Evolutionary conservation across 148 eudicot genomes (phyloP).

Genomic region (Mesembryanthemum crystallinum): DNA sequence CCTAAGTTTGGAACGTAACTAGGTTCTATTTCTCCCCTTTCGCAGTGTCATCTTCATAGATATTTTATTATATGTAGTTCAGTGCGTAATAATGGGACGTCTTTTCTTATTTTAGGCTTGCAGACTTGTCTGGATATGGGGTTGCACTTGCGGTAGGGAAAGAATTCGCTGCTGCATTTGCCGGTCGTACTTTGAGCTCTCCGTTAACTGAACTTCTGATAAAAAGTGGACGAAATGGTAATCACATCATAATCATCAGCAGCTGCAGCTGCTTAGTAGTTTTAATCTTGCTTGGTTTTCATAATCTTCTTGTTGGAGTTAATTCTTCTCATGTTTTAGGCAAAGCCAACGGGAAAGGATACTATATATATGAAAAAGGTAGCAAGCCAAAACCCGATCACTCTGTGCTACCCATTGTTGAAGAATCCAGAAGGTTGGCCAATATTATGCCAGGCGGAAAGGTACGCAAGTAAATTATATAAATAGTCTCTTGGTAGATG

Average conservation of each 20-base stretch:
- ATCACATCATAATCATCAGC: background rate
- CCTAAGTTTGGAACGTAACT: background rate
- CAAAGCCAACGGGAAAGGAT: constrained; percentile 90
- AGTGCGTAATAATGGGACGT: background rate
- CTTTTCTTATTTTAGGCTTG: constrained; percentile 49
- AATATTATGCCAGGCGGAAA: constrained; percentile 86
- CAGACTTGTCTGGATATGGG: constrained; percentile 82
- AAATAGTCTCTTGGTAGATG: constrained; percentile 1
- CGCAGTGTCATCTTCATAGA: background rate
- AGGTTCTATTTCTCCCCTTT: background rate
- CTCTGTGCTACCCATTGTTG: constrained; percentile 68
- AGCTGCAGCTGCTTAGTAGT: background rate
- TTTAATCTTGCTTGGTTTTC: constrained; percentile 7
- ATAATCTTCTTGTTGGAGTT: constrained; percentile 7
- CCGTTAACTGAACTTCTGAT: constrained; percentile 66
- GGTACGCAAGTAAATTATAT: constrained; percentile 47
- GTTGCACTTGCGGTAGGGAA: constrained; percentile 62
- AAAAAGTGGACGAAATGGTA: constrained; percentile 87
- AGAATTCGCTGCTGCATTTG: constrained; percentile 47
- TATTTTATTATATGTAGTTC: background rate
- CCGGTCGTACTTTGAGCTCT: constrained; percentile 59
- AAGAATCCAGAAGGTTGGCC: constrained; percentile 69
- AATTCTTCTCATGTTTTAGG: constrained; percentile 37
- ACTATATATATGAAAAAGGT: constrained; percentile 80
- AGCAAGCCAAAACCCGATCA: constrained; percentile 87